Percentiles rank a stretch among this genome's conserved stretches.
These are phyloP conservation scores for Boletus tomentosulus DNA, from an alignment of 768 basidiomycete genomes.

Conservation along the genomic window DNA sequence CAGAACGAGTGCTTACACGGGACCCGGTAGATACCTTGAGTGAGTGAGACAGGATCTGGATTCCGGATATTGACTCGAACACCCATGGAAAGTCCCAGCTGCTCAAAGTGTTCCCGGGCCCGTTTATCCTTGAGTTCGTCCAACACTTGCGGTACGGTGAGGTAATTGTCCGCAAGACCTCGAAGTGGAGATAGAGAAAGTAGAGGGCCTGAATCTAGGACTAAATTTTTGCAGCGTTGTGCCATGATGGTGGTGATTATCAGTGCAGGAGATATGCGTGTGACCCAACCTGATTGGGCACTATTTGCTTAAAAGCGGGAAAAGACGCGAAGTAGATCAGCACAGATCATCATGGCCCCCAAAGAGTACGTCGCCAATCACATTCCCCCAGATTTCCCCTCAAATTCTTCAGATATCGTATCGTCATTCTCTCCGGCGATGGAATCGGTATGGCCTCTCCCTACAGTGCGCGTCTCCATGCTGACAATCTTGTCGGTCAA, in stretches of 20 bases:
- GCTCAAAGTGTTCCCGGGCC: slow-evolving; percentile 82
- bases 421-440: slow-evolving; percentile 92
- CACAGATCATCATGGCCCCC: slow-evolving; percentile 32
- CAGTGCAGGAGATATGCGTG: slow-evolving; percentile 2
- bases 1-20: slow-evolving; percentile 4
- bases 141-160: slow-evolving; percentile 88
- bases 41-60: slow-evolving; percentile 66
- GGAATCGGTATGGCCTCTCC: slow-evolving; percentile 71
- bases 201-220: slow-evolving; percentile 92
- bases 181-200: slow-evolving; percentile 85
- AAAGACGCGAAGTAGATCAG: neutral
- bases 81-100: slow-evolving; percentile 69
- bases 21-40: slow-evolving; percentile 44
- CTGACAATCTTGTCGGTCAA: slow-evolving; percentile 22
- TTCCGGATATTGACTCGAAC: slow-evolving; percentile 67
- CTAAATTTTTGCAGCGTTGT: slow-evolving; percentile 67
- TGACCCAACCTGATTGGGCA: neutral
- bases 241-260: slow-evolving; percentile 19
- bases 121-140: slow-evolving; percentile 85
- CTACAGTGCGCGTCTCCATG: neutral
- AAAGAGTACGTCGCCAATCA: slow-evolving; percentile 39
- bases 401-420: slow-evolving; percentile 58
- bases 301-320: too few relatives aligned
- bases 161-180: slow-evolving; percentile 81
- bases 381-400: slow-evolving; percentile 6